These are phyloP conservation scores for Orbilia brochopaga DNA, from an alignment of 2,329 filamentous ascomycete genomes.

Conservation along the genomic window DNA sequence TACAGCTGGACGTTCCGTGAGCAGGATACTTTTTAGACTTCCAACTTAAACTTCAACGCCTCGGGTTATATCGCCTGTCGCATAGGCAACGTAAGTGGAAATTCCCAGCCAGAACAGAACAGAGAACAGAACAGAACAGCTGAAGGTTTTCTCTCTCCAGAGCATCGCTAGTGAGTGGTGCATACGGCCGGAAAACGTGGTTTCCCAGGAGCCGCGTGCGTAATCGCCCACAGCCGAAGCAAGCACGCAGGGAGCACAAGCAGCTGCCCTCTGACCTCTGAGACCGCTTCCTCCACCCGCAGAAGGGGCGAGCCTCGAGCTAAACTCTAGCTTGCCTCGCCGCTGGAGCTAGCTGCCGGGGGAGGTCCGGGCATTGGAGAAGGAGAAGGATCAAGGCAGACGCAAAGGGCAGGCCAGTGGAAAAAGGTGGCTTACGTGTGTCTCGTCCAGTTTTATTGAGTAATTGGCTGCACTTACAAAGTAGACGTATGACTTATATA, in stretches of 20 bases:
- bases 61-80: too few relatives aligned
- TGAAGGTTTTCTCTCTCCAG: conserved; percentile 19
- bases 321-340: neutral
- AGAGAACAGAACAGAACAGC: neutral
- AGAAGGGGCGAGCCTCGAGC: too few relatives aligned
- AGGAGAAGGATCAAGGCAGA: conserved; percentile 1
- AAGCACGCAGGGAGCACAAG: neutral
- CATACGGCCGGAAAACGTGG: conserved; percentile 34
- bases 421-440: neutral
- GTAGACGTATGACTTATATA: too few relatives aligned
- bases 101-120: neutral
- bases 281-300: neutral
- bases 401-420: neutral
- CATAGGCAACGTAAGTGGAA: neutral
- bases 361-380: neutral
- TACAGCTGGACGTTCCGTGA: too few relatives aligned
- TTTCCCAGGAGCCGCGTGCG: conserved; percentile 41
- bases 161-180: neutral
- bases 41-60: too few relatives aligned
- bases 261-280: neutral
- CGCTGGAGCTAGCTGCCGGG: neutral
- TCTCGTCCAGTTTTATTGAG: too few relatives aligned
- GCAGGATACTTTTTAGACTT: too few relatives aligned
- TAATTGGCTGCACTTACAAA: too few relatives aligned
- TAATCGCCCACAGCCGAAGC: conserved; percentile 34